Conservation (phyloP, 345 rosid species). For the Gynandropsis gynandra region DNA sequence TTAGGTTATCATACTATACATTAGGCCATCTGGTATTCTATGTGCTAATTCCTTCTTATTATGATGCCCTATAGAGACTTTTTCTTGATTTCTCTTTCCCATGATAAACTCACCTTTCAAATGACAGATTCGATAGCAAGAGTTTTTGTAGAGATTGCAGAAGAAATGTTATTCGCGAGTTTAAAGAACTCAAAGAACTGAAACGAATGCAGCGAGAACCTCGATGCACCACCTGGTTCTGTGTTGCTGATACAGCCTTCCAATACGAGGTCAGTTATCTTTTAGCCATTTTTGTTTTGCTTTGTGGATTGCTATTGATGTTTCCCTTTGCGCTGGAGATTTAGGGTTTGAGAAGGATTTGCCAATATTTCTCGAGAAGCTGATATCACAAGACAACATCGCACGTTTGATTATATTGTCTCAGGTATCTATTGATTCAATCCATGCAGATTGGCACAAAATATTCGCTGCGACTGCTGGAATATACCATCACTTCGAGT, state of each 20-base stretch:
- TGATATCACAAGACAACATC: too few species aligned
- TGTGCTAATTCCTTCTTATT: constrained; percentile 10
- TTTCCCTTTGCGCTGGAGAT: neutral
- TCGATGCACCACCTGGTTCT: constrained; percentile 84
- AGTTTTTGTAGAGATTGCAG: constrained; percentile 99
- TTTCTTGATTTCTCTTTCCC: neutral
- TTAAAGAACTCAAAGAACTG: too few species aligned
- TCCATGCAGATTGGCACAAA: constrained; percentile 83
- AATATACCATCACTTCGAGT: constrained; percentile 69
- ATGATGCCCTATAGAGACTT: constrained; percentile 2
- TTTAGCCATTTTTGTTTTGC: too few species aligned
- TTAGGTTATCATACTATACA: constrained; percentile 3
- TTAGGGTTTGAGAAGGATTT: neutral
- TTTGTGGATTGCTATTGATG: too few species aligned
- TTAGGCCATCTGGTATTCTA: constrained; percentile 7
- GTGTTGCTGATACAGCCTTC: constrained; percentile 81
- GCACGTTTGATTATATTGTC: too few species aligned
- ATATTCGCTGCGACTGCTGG: constrained; percentile 68
- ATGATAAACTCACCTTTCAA: constrained; percentile 15
- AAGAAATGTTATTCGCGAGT: constrained; percentile 88
- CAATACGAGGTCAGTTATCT: too few species aligned
- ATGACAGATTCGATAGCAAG: constrained; percentile 90
- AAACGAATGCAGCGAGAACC: constrained; percentile 87
- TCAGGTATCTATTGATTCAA: constrained; percentile 53
- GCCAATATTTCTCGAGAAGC: constrained; percentile 6